Evolutionary conservation across 2,329 filamentous ascomycete species (phyloP), one percentile per base, ranked within the genome.

Genomic region (Lizonia empirigonia): DNA sequence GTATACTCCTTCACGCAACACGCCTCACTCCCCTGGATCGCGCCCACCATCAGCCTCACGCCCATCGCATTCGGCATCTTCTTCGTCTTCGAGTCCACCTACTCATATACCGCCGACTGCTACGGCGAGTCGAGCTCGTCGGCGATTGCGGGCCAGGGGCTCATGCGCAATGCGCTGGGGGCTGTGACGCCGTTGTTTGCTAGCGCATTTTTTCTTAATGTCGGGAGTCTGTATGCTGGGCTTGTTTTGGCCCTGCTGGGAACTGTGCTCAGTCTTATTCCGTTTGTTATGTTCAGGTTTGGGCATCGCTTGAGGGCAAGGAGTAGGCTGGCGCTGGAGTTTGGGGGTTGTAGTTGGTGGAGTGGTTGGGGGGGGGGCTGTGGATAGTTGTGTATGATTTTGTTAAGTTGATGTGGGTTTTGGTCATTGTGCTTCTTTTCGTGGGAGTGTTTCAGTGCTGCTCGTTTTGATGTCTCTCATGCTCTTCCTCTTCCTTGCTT

Each of bases 1-100:
- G 78, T 82, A 64, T 82, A 82, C 74, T 76, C 72, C 30, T 82
- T 81, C 71, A 81, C 79, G 1, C 79, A 82, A 61, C 82, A 82
- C 63, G 73, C 68, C 4, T 71, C 74, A 44, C 63, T 82, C 1
- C 69, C 63, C 42, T 82, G 80, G 80, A 76, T 80, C 41, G 79
- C 76, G 0, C 79, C 79, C 1, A 68, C 74, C 24, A 77, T 82
- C 40, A 77, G 76, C 12, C 74, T 82, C 2, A 78, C 74, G 0
- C 76, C 77, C 7, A 82, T 82, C 42, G 73, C 78, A 3, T 75
- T 81, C 47, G 80, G 80, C 5, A 81, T 82, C 64, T 82, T 77
- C 75, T 82, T 81, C 68, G 78, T 76, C 20, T 76, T 77, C 56
- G 74, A 76, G 56, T 67, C 65, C 13, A 74, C 72, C 10, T 82